Evolutionary conservation across 495 filamentous ascomycete species (phyloP).

Genomic region (Cairneyella variabilis): DNA sequence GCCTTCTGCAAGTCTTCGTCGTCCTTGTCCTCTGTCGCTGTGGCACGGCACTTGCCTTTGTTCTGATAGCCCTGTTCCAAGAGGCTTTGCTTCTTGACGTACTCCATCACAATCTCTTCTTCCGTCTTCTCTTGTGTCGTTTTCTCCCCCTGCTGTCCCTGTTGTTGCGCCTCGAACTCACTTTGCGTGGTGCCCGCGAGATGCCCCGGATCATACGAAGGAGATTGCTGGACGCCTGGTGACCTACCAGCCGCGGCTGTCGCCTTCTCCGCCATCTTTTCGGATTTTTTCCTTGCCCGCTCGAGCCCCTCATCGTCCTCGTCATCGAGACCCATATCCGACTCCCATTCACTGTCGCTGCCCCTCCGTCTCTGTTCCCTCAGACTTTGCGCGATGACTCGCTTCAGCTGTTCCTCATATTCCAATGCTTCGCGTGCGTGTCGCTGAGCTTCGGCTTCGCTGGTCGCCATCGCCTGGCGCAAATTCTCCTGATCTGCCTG

Average conservation of each 20-base stretch:
- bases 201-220: conserved; percentile 6
- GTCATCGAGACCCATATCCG: conserved; percentile 2
- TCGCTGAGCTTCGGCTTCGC: conserved; percentile 12
- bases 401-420: conserved; percentile 7
- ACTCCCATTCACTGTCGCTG: conserved; percentile 7
- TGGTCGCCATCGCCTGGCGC: conserved; percentile 18
- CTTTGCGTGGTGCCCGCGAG: conserved; percentile 6
- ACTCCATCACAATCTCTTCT: conserved; percentile 69
- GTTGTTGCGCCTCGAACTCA: conserved; percentile 36
- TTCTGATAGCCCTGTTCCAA: conserved; percentile 51
- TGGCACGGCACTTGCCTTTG: conserved; percentile 4
- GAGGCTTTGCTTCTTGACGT: conserved; percentile 71
- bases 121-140: conserved; percentile 45
- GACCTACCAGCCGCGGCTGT: conserved; percentile 1
- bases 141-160: conserved; percentile 14
- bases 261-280: conserved; percentile 15
- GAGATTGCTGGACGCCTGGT: conserved; percentile 3
- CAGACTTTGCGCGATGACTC: conserved; percentile 3
- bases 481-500: conserved; percentile 27
- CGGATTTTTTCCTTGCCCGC: conserved; percentile 11
- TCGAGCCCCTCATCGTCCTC: conserved; percentile 41
- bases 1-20: conserved; percentile 7
- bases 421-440: not conserved
- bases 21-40: conserved; percentile 5
- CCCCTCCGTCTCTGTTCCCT: conserved; percentile 7